Evolutionary conservation across 345 rosid genomes (phyloP).

Genomic region (Clausena lansium): DNA sequence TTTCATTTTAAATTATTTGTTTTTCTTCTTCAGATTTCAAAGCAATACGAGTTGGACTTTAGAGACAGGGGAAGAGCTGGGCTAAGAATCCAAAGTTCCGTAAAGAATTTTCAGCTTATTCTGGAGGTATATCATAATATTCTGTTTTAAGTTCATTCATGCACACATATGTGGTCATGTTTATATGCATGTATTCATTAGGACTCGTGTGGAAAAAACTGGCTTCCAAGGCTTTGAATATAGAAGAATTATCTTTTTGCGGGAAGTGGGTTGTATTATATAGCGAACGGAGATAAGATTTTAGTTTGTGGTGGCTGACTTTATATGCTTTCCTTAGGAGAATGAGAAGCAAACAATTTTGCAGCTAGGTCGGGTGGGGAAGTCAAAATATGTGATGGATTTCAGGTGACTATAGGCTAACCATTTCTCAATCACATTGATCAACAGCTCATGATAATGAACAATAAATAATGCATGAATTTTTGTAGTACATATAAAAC

Average conservation of each 20-base stretch:
- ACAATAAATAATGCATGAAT: not conserved
- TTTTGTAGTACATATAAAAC: no score
- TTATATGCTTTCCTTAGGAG: constrained; percentile 31
- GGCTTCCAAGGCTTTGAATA: not conserved
- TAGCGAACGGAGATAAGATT: not conserved
- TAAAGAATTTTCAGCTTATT: constrained; percentile 89
- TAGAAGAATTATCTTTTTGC: not conserved
- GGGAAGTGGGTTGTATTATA: not conserved
- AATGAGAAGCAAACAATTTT: constrained; percentile 69
- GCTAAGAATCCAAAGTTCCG: constrained; percentile 66
- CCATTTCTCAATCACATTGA: not conserved
- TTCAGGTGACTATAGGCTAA: constrained; percentile 55
- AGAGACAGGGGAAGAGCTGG: constrained; percentile 83
- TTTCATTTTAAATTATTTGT: not conserved
- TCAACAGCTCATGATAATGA: not conserved
- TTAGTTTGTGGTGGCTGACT: not conserved
- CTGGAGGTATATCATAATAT: constrained; percentile 45
- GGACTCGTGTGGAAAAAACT: not conserved
- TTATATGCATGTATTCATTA: no score
- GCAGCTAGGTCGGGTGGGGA: constrained; percentile 86
- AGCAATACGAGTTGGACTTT: constrained; percentile 73
- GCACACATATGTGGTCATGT: not conserved
- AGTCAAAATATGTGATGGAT: constrained; percentile 68
- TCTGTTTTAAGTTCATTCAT: not conserved
- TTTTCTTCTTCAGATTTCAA: constrained; percentile 43